Base-by-base conservation (phyloP, 495 filamentous ascomycete species). In the Penicillium robsamsonii region DNA sequence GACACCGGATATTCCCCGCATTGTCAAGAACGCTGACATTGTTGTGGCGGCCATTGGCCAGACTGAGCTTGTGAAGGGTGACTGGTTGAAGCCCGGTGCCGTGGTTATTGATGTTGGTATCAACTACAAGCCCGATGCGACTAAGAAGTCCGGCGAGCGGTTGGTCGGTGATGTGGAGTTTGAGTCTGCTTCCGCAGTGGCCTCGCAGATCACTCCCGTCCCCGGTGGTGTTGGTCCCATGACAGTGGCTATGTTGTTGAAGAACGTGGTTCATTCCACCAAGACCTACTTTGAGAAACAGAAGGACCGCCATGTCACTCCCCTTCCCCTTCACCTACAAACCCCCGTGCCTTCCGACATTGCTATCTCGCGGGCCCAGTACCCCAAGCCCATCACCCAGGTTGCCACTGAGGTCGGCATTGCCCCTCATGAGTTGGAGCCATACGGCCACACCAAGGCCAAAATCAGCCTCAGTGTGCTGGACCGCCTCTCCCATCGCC, bases 101-200 rank as follows among this genome's bases (percentile, higher is more conserved):
- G 92, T 97, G 13, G 92, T 98, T 25, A 96, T 98, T 68, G 94
- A 98, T 69, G 94, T 98, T 24, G 94, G 94, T 46, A 98, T 92
- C 53, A 98, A 97, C 75, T 97, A 90, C 78, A 86, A 97, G 59
- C 83, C 88, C n/a, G 94, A 98, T 68, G 81, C 84, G n/a, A 85
- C 90, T 40, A 95, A 88, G 73, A 97, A 97, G 75, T 96, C 91
- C 17, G 95, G 94, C 3, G 81, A 91, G 70, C 84, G 92, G 57
- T 81, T 97, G n/a, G 94, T 97, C 15, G 94, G 94, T 37, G 94
- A 98, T 71, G 94, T 98, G 17, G 90, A 97, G 55, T 97, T 86
- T 63, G 91, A 93, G 45, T 86, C 89, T 50, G 92, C 91, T 38
- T 82, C 81, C 17, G 79, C 94, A 63, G 87, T 96, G 44, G 94